Conservation (phyloP, 805 yeast genomes). For the Kluyveromyces starmeri region DNA sequence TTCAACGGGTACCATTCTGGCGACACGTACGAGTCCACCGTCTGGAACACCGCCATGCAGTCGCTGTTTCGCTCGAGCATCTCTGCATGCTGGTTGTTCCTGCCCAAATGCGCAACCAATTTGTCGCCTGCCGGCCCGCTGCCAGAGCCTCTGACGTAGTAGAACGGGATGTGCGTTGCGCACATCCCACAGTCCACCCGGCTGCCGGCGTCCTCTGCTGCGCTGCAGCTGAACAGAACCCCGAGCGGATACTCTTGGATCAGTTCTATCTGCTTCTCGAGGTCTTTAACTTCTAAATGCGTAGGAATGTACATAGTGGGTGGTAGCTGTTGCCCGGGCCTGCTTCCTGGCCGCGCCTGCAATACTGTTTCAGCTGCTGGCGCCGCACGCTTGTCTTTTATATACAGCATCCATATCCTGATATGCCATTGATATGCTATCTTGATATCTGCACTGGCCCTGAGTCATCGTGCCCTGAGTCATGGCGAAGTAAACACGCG, state of each 20-base stretch:
- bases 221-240: constrained; percentile 34
- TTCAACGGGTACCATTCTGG: constrained; percentile 55
- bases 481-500: too few species aligned
- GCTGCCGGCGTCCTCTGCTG: constrained; percentile 11
- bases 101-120: constrained; percentile 49
- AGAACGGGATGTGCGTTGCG: constrained; percentile 53
- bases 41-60: constrained; percentile 44
- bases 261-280: constrained; percentile 34
- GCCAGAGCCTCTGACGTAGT: constrained; percentile 30
- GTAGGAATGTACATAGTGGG: constrained; percentile 26
- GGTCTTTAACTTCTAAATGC: constrained; percentile 19
- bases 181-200: constrained; percentile 33
- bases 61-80: constrained; percentile 32
- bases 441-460: too few species aligned
- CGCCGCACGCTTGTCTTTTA: too few species aligned
- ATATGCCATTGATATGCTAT: too few species aligned
- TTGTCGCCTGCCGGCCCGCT: constrained; percentile 28
- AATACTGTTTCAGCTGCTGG: too few species aligned
- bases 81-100: constrained; percentile 41
- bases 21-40: constrained; percentile 43
- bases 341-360: too few species aligned
- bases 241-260: constrained; percentile 45
- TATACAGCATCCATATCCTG: too few species aligned
- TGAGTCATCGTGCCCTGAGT: too few species aligned
- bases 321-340: too few species aligned